Conservation (phyloP, 2,329 filamentous ascomycete species). For the Fusarium sterilihyphosum region DNA sequence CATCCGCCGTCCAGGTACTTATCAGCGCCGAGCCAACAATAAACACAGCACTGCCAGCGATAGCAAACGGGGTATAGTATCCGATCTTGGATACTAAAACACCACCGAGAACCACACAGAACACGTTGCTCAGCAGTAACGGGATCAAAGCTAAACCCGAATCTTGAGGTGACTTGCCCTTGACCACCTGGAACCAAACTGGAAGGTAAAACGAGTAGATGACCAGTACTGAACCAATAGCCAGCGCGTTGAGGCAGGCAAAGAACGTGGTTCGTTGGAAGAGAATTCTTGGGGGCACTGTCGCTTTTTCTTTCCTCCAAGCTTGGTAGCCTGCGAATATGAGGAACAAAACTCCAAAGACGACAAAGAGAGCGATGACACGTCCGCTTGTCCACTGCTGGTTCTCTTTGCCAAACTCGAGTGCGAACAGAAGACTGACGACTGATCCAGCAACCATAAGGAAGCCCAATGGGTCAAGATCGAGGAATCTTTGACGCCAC, state of each 20-base stretch:
- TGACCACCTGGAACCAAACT: constrained; percentile 21
- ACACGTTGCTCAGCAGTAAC: not conserved
- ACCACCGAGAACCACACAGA: constrained; percentile 12
- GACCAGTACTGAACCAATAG: not conserved
- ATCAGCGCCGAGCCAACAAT: constrained; percentile 3
- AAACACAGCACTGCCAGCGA: not conserved
- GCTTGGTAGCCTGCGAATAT: constrained; percentile 2
- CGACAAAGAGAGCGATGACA: constrained; percentile 1
- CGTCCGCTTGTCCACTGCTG: not conserved
- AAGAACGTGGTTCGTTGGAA: not conserved
- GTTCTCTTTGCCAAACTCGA: constrained; percentile 14
- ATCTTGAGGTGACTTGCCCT: not conserved
- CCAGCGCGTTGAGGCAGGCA: not conserved
- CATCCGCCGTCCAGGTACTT: constrained; percentile 8
- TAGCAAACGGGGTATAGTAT: constrained; percentile 12
- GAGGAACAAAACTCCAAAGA: not conserved
- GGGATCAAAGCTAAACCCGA: constrained; percentile 15
- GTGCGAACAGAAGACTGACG: constrained; percentile 9
- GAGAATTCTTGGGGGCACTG: not conserved
- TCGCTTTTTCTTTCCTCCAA: constrained; percentile 14
- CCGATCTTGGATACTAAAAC: constrained; percentile 4
- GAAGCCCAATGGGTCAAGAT: constrained; percentile 9
- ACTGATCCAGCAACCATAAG: constrained; percentile 16
- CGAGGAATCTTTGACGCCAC: constrained; percentile 14
- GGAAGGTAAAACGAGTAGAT: constrained; percentile 19